phyloP scores from a whole-genome alignment of 176 grass and related monocot species.

The Bothriochloa decipiens region DNA sequence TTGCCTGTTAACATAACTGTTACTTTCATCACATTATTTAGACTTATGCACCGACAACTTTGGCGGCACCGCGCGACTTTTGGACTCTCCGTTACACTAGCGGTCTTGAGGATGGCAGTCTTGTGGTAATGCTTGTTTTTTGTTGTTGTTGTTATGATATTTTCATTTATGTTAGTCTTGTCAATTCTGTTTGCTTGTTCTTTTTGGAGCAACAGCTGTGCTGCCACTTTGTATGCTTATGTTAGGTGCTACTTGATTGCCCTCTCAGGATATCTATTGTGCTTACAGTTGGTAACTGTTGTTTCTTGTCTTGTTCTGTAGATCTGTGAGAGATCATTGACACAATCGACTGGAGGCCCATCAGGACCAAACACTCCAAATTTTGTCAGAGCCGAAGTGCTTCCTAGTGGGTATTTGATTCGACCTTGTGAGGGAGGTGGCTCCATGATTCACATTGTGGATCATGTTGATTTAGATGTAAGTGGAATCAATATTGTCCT shows the following conservation, averaged over 20 bases:
- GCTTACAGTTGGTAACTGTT: constrained; percentile 37
- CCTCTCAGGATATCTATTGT: background rate
- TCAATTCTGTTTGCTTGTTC: constrained; percentile 12
- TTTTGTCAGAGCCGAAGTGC: constrained; percentile 95
- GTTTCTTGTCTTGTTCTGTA: constrained; percentile 46
- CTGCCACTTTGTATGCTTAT: background rate
- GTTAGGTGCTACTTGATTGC: background rate
- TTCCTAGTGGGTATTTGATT: constrained; percentile 95
- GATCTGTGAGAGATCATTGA: constrained; percentile 99
- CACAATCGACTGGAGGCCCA: constrained; percentile 82
- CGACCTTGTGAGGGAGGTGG: constrained; percentile 97
- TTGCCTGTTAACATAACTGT: constrained; percentile 18
- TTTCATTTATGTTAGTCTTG: constrained; percentile 10
- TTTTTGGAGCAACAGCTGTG: background rate
- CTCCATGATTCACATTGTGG: constrained; percentile 99
- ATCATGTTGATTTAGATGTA: constrained; percentile 99
- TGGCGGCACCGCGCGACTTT: constrained; percentile 86
- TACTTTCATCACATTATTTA: constrained; percentile 40
- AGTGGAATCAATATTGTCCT: constrained; percentile 31
- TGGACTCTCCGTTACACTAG: constrained; percentile 96
- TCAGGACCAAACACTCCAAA: constrained; percentile 75
- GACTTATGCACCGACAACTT: constrained; percentile 93
- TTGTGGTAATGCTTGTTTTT: constrained; percentile 69
- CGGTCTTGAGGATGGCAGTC: constrained; percentile 97
- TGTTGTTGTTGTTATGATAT: constrained; percentile 14